These are phyloP conservation scores for Beauveria bassiana DNA, from an alignment of 2,329 filamentous ascomycete species.

Conservation along the genomic window DNA sequence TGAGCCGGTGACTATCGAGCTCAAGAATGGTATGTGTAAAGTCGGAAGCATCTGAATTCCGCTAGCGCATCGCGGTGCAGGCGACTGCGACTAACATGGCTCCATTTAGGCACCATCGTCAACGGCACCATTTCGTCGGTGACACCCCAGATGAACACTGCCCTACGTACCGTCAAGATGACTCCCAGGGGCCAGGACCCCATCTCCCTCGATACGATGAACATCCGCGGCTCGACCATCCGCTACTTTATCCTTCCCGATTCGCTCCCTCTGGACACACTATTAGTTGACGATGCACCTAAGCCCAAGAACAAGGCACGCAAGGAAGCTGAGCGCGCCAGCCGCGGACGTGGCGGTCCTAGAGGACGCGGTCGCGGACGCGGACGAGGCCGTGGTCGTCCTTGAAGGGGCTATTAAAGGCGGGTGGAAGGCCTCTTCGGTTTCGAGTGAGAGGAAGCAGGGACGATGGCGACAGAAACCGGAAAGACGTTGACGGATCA, in stretches of 20 bases:
- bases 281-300: constrained; percentile 90
- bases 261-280: constrained; percentile 86
- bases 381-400: constrained; percentile 32
- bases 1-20: constrained; percentile 95
- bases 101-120: constrained; percentile 71
- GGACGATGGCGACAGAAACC: not conserved
- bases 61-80: not conserved
- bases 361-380: constrained; percentile 44
- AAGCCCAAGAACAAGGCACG: constrained; percentile 99
- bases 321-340: constrained; percentile 68
- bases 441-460: not conserved
- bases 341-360: constrained; percentile 44
- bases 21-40: constrained; percentile 79
- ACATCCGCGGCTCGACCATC: constrained; percentile 91
- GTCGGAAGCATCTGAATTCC: not conserved
- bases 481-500: not conserved
- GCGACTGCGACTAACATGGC: not conserved
- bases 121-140: constrained; percentile 96
- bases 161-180: constrained; percentile 94
- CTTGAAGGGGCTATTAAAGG: constrained; percentile 3
- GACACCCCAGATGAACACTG: constrained; percentile 97
- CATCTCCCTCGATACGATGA: constrained; percentile 87
- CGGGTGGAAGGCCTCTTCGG: not conserved
- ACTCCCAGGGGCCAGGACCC: constrained; percentile 82
- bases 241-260: constrained; percentile 96